Base-by-base conservation (phyloP, 2,329 filamentous ascomycete genomes). In the Colletotrichum sp. region DNA sequence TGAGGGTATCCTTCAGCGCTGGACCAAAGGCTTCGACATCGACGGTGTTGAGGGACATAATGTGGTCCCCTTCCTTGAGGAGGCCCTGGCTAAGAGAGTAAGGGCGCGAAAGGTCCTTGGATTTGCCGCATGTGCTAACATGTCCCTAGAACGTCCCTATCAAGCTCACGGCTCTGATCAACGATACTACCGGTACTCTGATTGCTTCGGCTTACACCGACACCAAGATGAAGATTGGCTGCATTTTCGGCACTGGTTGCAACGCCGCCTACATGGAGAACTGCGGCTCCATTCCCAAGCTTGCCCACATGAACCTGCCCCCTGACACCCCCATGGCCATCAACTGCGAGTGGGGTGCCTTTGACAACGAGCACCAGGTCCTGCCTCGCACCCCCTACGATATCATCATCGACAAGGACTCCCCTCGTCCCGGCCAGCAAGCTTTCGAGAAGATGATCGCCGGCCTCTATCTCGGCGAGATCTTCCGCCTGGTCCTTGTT, bases 231-330 rank as follows among this genome's bases (percentile, higher is more conserved):
- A 96, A 93, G 87, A 97, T 98, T 81, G 97, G 97, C 72, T 98
- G 96, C 86, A 99, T 99, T 83, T 99, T 99, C 82, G 97, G 97
- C 80, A 99, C 97, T 15, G 97, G 97, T 75, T 98, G 97, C 88
- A 99, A 99, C 82, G 97, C 96, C 55, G 97, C 97, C 52, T 99
- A 99, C 88, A 98, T 99, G 94, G 97, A 99, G 86, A 87, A 98
- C 82, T 95, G 92, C 78, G 96, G 95, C 78, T 95, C 94, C 15
- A 95, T 99, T 78, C 96, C 96, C 78, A 99, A 99, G 90, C 92
- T 99, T 71, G 95, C 94, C 13, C 93, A 98, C 87, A 91, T 98
- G 89, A 97, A 98, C 81, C 91, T 98, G 48, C 94, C 96, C 66
- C 89, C 95, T 1, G 93, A 97, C 77, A 92, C 92, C 76, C 95